Evolutionary conservation across 148 eudicot species (phyloP).

Genomic region (Amaranthus cruentus): DNA sequence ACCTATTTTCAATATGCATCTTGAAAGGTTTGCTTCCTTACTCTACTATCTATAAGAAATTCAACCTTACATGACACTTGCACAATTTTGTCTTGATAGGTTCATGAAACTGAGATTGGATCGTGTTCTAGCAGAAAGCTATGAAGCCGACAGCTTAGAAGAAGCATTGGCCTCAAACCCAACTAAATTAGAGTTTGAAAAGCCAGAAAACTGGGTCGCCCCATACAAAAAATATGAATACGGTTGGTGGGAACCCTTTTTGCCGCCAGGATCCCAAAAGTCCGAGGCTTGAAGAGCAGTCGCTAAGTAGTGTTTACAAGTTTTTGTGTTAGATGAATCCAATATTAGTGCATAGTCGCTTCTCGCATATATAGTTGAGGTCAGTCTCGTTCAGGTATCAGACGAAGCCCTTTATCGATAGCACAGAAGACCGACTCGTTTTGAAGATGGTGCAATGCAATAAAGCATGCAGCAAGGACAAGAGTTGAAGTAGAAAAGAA

Average conservation of each 20-base stretch:
- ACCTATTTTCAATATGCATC: background rate
- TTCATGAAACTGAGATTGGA: slow-evolving; percentile 90
- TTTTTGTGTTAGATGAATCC: background rate
- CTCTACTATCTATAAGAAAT: background rate
- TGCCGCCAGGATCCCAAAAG: slow-evolving; percentile 54
- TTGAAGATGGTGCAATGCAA: slow-evolving; percentile 9
- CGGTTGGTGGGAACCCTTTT: slow-evolving; percentile 94
- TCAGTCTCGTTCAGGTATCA: background rate
- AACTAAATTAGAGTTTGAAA: slow-evolving; percentile 62
- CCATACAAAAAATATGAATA: slow-evolving; percentile 80
- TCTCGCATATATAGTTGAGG: slow-evolving; percentile 10
- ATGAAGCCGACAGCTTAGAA: slow-evolving; percentile 76
- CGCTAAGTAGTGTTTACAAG: background rate
- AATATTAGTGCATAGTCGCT: background rate
- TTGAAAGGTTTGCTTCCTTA: background rate
- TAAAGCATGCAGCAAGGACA: background rate
- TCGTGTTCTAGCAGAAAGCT: slow-evolving; percentile 72
- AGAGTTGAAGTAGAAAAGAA: background rate
- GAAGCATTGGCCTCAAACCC: slow-evolving; percentile 85
- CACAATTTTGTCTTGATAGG: slow-evolving; percentile 35
- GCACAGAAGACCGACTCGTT: background rate
- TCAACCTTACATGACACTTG: background rate
- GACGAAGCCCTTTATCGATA: slow-evolving; percentile 5
- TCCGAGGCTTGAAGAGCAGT: slow-evolving; percentile 33
- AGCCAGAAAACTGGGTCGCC: slow-evolving; percentile 91